Conservation (phyloP, 345 rosid species). For the Murraya paniculata region DNA sequence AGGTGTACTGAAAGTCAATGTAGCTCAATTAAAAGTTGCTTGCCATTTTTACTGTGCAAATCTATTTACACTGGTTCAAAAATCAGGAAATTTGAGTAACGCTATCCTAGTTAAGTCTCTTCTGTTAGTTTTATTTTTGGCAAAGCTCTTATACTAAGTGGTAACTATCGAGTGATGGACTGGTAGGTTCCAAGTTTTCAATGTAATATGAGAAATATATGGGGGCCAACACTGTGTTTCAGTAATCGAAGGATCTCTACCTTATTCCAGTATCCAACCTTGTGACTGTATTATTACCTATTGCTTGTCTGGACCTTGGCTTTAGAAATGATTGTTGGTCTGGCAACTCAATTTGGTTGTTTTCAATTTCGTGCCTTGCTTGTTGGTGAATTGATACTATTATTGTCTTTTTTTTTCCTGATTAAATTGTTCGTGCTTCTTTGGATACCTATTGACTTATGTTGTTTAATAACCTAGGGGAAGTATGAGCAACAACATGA, state of each 20-base stretch:
- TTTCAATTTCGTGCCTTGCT: neutral
- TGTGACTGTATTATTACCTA: neutral
- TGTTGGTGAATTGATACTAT: neutral
- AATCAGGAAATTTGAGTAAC: neutral
- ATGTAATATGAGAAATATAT: neutral
- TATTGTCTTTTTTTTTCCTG: neutral
- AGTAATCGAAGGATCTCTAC: neutral
- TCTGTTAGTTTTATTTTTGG: neutral
- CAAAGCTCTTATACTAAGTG: neutral
- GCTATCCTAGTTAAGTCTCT: neutral
- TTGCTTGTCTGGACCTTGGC: neutral
- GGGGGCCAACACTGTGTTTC: neutral
- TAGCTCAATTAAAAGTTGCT: neutral
- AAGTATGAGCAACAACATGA: conserved; percentile 79
- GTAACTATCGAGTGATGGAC: neutral
- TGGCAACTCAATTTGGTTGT: neutral
- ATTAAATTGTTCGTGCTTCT: neutral
- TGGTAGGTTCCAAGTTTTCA: neutral
- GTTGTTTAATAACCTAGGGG: conserved; percentile 47
- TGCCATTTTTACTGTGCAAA: neutral
- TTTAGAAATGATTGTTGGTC: neutral
- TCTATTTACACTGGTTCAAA: neutral
- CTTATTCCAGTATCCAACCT: neutral
- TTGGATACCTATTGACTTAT: neutral
- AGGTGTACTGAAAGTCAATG: neutral